phyloP scores from a whole-genome alignment of 345 rosid genomes.

The Passiflora organensis region DNA sequence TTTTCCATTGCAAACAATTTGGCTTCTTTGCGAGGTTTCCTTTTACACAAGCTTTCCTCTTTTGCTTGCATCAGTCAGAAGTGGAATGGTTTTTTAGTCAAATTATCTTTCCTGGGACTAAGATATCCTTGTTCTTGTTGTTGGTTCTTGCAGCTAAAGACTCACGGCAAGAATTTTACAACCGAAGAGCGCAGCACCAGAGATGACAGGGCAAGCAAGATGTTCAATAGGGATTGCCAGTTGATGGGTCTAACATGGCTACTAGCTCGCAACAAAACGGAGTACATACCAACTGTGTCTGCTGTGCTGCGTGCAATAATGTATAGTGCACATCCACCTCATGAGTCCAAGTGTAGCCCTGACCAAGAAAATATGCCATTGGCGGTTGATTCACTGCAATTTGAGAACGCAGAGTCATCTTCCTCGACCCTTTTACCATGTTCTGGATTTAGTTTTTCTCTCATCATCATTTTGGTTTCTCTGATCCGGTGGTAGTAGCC shows the following conservation, averaged over 20 bases:
- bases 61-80: slow-evolving; percentile 12
- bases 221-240: slow-evolving; percentile 90
- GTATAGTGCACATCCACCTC: slow-evolving; percentile 83
- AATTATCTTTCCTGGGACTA: too few species aligned
- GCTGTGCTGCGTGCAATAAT: slow-evolving; percentile 89
- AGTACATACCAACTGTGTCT: slow-evolving; percentile 92
- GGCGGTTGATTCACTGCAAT: slow-evolving; percentile 95
- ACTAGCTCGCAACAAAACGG: slow-evolving; percentile 90
- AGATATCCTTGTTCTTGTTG: too few species aligned
- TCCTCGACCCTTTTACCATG: slow-evolving; percentile 19
- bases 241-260: slow-evolving; percentile 99
- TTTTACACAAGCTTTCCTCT: slow-evolving; percentile 24
- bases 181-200: background rate
- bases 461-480: slow-evolving; percentile 27
- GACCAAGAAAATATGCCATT: slow-evolving; percentile 99
- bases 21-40: slow-evolving; percentile 7
- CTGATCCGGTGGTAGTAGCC: slow-evolving; percentile 19
- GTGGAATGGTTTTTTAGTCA: too few species aligned
- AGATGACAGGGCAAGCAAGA: slow-evolving; percentile 58
- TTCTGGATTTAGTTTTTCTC: slow-evolving; percentile 19
- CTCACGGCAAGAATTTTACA: slow-evolving; percentile 46
- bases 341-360: slow-evolving; percentile 78
- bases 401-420: slow-evolving; percentile 43
- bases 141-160: slow-evolving; percentile 49
- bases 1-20: slow-evolving; percentile 32